Conservation (phyloP, 2,329 filamentous ascomycete genomes). For the Diaporthe velutina region DNA sequence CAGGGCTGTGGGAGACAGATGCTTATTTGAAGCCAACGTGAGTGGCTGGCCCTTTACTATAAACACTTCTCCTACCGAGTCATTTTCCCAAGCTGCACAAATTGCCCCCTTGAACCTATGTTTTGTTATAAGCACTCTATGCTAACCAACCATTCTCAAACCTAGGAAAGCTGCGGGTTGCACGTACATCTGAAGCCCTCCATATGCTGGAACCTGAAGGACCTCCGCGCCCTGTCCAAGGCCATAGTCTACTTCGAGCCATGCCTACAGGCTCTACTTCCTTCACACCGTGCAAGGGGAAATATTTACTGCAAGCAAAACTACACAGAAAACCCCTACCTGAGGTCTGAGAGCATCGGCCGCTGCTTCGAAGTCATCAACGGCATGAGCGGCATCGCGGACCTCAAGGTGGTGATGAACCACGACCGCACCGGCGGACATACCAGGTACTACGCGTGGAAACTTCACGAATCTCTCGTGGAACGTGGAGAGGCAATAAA, state of each 20-base stretch:
- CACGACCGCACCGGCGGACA: background rate
- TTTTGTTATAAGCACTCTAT: background rate
- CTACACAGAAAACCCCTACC: background rate
- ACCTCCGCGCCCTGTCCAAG: background rate
- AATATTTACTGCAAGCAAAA: background rate
- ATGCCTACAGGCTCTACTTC: background rate
- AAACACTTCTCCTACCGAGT: background rate
- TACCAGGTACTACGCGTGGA: background rate
- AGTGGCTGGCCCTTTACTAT: background rate
- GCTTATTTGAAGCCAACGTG: background rate
- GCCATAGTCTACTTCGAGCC: background rate
- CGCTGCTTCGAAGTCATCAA: conserved; percentile 8
- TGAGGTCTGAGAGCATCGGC: background rate
- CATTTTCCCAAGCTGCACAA: background rate
- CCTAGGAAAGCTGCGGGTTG: background rate
- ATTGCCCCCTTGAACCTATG: background rate
- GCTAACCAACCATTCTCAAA: background rate
- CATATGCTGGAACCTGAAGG: background rate
- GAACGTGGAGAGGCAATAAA: background rate
- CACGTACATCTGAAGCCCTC: background rate
- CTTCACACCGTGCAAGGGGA: background rate
- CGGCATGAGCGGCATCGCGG: background rate
- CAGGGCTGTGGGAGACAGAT: background rate
- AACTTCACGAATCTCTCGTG: background rate
- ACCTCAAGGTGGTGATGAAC: background rate